phyloP scores from a whole-genome alignment of 2,329 filamentous ascomycete species.

The Nemania sp. region DNA sequence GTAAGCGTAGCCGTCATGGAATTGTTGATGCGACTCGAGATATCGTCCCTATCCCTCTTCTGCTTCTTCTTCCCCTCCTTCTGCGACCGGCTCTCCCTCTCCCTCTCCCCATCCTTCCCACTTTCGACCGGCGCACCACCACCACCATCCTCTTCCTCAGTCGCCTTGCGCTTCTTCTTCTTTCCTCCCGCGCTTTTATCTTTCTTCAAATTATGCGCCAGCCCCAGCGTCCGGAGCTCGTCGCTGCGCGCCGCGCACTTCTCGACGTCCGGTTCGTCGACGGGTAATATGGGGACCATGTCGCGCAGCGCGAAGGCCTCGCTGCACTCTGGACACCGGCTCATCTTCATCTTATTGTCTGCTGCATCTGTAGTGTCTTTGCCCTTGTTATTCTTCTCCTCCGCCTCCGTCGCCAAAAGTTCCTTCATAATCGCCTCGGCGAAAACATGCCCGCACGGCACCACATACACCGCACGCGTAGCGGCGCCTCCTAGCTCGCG shows the following conservation, averaged over 20 bases:
- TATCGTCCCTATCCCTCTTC: constrained; percentile 39
- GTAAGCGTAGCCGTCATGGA: constrained; percentile 82
- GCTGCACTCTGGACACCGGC: constrained; percentile 71
- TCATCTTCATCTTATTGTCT: constrained; percentile 52
- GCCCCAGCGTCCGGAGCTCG: constrained; percentile 68
- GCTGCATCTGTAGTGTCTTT: not conserved
- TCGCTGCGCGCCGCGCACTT: constrained; percentile 67
- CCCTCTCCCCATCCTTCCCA: constrained; percentile 15
- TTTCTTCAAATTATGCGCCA: constrained; percentile 90
- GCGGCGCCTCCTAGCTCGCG: constrained; percentile 82
- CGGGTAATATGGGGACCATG: constrained; percentile 80
- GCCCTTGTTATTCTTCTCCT: not conserved
- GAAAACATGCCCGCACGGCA: constrained; percentile 95
- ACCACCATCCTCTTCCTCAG: constrained; percentile 40
- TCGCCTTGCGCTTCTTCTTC: constrained; percentile 67
- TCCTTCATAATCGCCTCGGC: constrained; percentile 83
- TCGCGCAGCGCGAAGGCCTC: constrained; percentile 73
- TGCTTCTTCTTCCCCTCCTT: constrained; percentile 56
- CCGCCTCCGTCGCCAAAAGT: constrained; percentile 48
- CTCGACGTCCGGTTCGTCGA: constrained; percentile 69
- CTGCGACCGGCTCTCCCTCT: constrained; percentile 57
- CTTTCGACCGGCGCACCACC: constrained; percentile 40
- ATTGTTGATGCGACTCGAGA: constrained; percentile 76
- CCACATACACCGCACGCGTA: constrained; percentile 82
- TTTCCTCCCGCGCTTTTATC: constrained; percentile 67